These are phyloP conservation scores for Myrica gale DNA, from an alignment of 306 rosid species.

Conservation along the genomic window DNA sequence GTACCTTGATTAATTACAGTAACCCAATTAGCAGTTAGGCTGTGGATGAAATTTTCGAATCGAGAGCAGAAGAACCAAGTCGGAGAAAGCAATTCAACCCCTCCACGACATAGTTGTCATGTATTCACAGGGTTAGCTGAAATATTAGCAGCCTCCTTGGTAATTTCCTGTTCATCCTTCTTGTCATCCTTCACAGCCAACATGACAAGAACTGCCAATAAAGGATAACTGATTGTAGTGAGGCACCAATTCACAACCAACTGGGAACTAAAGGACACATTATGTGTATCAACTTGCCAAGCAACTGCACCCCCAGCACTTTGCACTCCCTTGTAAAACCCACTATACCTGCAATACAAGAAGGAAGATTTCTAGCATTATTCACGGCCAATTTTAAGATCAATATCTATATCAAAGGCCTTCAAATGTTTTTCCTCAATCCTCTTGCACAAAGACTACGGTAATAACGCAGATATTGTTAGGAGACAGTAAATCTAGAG, in stretches of 20 bases:
- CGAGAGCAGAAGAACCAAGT: neutral
- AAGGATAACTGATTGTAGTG: slow-evolving; percentile 65
- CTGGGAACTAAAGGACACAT: slow-evolving; percentile 52
- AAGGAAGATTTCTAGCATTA: neutral
- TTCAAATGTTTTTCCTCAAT: no score
- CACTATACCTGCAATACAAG: slow-evolving; percentile 56
- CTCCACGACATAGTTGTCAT: slow-evolving; percentile 8
- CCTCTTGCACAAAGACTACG: neutral
- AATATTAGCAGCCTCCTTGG: slow-evolving; percentile 34
- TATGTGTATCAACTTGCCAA: slow-evolving; percentile 74
- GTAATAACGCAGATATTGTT: no score
- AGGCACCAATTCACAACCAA: slow-evolving; percentile 67
- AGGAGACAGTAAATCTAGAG: no score
- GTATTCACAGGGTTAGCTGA: slow-evolving; percentile 14
- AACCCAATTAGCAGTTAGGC: slow-evolving; percentile 6
- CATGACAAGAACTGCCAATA: slow-evolving; percentile 50
- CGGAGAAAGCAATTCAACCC: slow-evolving; percentile 5
- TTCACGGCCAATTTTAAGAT: no score
- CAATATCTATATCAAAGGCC: neutral
- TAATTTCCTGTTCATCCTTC: slow-evolving; percentile 27
- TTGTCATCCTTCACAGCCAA: slow-evolving; percentile 68
- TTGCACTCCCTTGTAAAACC: slow-evolving; percentile 87
- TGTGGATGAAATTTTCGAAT: neutral
- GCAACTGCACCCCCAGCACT: slow-evolving; percentile 99
- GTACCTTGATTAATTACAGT: slow-evolving; percentile 2